Evolutionary conservation across 2,329 filamentous ascomycete species (phyloP), one percentile per base, ranked within the genome.

Genomic region (Ambrosiella xylebori): DNA sequence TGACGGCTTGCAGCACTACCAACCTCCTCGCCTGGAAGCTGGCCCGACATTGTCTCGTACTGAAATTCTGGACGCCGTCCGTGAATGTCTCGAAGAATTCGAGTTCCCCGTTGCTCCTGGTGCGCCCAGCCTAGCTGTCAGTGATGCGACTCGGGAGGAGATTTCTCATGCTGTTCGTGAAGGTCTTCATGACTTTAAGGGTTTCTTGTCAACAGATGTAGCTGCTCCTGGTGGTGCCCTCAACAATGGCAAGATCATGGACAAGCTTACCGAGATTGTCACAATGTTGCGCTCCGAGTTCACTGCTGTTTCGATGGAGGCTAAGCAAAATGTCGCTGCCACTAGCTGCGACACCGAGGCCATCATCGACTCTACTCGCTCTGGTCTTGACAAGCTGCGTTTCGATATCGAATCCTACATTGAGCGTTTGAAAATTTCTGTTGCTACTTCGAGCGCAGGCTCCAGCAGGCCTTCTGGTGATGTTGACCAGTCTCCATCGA

Each of bases 301-400:
- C 67, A 75, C 73, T 62, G 72, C 75, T 2, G 72, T 81, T 1
- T 81, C 80, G 0, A 76, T 82, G 36, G 80, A 82, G 64, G 76
- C 79, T 9, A 89, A 90, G 67, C 80, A 91, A 64, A 91, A 88
- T 63, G 84, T 88, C 17, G 81, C 86, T 2, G 84, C 85, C 61
- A 87, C 82, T 64, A 87, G 85, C 45, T 79, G 82, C 59, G 88
- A 93, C 66, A 91, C 88, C 0, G 89, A 95, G 68, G 88, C 95
- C 67, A 82, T 95, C 11, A 74, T 96, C 3, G 87, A 93, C 67
- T 86, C 88, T 0, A 84, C 94, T 49, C 91, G 88, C 64, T 88
- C 95, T 66, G 89, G 89, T 0, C 76, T 95, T 12, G 88, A 95
- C 63, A 84, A 80, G 63, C 78, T 97, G 6, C 82, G 88, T 9